phyloP scores from a whole-genome alignment of 306 rosid species.

The Canavalia ensiformis region DNA sequence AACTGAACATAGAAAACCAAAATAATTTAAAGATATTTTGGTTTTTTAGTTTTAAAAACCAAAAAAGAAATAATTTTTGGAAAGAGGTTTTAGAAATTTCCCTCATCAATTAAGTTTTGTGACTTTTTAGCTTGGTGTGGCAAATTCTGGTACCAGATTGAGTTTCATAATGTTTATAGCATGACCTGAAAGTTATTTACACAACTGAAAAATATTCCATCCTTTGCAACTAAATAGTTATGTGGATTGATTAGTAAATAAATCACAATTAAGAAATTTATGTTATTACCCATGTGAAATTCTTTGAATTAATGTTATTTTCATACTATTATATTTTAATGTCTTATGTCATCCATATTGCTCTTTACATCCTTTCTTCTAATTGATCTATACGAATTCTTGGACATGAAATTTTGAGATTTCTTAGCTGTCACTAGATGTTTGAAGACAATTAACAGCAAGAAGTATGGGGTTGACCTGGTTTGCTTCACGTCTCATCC shows the following conservation, averaged over 20 bases:
- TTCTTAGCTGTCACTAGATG: constrained; percentile 64
- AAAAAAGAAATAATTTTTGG: too few relatives aligned
- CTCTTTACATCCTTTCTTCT: constrained; percentile 12
- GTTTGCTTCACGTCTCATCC: constrained; percentile 98
- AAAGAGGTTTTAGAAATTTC: too few relatives aligned
- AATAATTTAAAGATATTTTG: too few relatives aligned
- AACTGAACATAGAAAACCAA: too few relatives aligned
- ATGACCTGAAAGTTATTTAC: neutral
- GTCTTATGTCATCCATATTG: neutral
- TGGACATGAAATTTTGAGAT: constrained; percentile 27
- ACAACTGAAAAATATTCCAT: constrained; percentile 1
- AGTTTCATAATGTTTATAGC: constrained; percentile 32
- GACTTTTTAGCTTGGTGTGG: neutral
- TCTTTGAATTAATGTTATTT: neutral
- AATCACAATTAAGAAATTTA: constrained; percentile 11
- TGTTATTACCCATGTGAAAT: neutral
- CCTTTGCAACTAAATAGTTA: constrained; percentile 20
- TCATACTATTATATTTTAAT: neutral
- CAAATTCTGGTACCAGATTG: constrained; percentile 17
- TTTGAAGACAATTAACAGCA: constrained; percentile 98
- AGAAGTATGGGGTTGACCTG: constrained; percentile 95
- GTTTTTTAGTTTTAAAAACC: too few relatives aligned
- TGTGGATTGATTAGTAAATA: constrained; percentile 28
- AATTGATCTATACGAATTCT: constrained; percentile 10
- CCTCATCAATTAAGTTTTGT: too few relatives aligned